Evolutionary conservation across 2,329 filamentous ascomycete species (phyloP).

Genomic region (Pseudopyricularia javanii): DNA sequence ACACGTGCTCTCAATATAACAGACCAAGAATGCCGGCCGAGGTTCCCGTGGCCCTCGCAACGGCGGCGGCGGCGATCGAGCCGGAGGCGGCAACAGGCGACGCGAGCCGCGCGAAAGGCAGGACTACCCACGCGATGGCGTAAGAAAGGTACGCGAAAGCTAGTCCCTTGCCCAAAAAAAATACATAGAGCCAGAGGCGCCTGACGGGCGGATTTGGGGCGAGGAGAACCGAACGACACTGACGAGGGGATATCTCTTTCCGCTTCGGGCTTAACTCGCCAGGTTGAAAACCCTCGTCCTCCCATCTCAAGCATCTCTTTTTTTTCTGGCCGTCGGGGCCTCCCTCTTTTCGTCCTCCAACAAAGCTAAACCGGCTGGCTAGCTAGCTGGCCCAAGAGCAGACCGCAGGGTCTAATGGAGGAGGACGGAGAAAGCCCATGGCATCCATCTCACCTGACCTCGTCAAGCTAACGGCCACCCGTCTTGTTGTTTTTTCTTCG

Average conservation of each 20-base stretch:
- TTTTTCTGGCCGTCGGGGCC: no score
- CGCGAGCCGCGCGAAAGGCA: conserved; percentile 22
- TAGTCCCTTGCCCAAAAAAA: no score
- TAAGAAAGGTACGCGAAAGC: conserved; percentile 65
- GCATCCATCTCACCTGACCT: background rate
- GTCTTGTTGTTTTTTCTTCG: background rate
- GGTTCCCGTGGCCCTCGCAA: conserved; percentile 22
- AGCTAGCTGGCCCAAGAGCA: background rate
- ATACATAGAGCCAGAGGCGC: no score
- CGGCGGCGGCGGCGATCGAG: conserved; percentile 13
- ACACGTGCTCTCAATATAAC: background rate
- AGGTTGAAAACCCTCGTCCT: no score
- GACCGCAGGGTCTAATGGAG: background rate
- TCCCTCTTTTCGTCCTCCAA: no score
- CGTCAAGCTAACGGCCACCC: conserved; percentile 20
- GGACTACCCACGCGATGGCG: conserved; percentile 63
- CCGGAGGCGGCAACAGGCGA: conserved; percentile 15
- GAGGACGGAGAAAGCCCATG: background rate
- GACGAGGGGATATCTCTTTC: no score
- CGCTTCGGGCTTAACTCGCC: no score
- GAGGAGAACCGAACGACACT: no score
- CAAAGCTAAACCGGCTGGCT: background rate
- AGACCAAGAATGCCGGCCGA: conserved; percentile 9
- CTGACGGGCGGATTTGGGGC: no score
- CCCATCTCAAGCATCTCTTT: no score